These are phyloP conservation scores for Nicotiana otophora DNA, from an alignment of 257 asterid genomes.

Conservation along the genomic window DNA sequence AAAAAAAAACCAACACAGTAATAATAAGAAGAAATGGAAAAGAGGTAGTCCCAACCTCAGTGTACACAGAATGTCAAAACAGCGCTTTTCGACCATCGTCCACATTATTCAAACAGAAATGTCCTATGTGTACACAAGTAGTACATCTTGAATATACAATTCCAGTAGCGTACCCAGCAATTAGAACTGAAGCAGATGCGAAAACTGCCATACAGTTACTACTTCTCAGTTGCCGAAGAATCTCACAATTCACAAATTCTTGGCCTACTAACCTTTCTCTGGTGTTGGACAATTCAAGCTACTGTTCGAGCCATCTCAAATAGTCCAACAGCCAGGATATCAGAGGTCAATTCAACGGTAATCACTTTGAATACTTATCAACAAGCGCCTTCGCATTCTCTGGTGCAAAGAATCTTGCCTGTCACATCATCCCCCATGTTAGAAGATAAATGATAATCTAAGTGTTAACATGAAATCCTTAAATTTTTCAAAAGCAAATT, in stretches of 20 bases:
- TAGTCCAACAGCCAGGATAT: not conserved
- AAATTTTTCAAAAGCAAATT: not conserved
- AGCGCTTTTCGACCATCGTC: not conserved
- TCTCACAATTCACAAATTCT: not conserved
- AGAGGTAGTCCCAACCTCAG: not conserved
- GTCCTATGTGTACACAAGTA: not conserved
- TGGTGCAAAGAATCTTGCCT: slow-evolving; percentile 92
- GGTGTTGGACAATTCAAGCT: not conserved
- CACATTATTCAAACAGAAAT: slow-evolving; percentile 1
- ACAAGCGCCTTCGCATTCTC: slow-evolving; percentile 65
- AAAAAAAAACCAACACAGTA: not conserved
- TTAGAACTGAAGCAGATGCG: not conserved
- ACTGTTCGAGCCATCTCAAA: not conserved
- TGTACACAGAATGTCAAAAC: not conserved
- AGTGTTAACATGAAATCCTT: not conserved
- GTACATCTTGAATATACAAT: not conserved
- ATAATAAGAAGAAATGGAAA: not conserved
- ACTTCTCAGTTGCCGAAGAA: slow-evolving; percentile 1
- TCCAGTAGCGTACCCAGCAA: not conserved
- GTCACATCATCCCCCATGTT: slow-evolving; percentile 13
- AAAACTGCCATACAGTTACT: not conserved
- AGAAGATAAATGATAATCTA: not conserved
- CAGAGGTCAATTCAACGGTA: not conserved
- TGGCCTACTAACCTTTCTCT: not conserved
- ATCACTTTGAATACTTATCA: slow-evolving; percentile 62